Evolutionary conservation across 352 stramenopile species (phyloP).

Genomic region (Phytophthora cryptogea): DNA sequence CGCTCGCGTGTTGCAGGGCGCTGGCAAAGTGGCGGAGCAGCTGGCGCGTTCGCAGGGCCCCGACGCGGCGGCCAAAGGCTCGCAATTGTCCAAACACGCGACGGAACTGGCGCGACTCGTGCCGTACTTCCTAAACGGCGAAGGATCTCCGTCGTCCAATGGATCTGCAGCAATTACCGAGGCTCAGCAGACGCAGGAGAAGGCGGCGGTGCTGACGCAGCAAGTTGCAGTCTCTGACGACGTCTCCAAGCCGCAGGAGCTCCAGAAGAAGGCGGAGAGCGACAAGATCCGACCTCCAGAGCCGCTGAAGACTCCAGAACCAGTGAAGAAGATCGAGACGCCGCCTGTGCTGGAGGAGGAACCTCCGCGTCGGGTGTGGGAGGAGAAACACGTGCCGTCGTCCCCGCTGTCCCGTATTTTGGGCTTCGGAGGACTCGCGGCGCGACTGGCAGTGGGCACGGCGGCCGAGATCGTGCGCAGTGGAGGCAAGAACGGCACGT

Average conservation of each 20-base stretch:
- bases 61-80: slow-evolving; percentile 30
- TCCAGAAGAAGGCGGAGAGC: slow-evolving; percentile 7
- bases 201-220: slow-evolving; percentile 13
- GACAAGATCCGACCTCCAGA: background rate
- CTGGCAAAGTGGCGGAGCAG: slow-evolving; percentile 66
- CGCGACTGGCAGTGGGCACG: slow-evolving; percentile 92
- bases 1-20: slow-evolving; percentile 69
- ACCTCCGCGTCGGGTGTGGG: slow-evolving; percentile 51
- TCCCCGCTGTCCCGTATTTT: slow-evolving; percentile 94
- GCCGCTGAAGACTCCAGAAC: slow-evolving; percentile 5
- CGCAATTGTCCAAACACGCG: slow-evolving; percentile 46
- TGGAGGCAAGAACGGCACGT: slow-evolving; percentile 62
- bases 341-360: slow-evolving; percentile 15
- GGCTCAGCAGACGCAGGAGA: slow-evolving; percentile 11
- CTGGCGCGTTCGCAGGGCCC: slow-evolving; percentile 43
- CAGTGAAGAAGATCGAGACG: slow-evolving; percentile 22
- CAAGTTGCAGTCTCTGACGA: slow-evolving; percentile 1
- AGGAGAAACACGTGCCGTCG: slow-evolving; percentile 93
- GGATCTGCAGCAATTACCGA: slow-evolving; percentile 1
- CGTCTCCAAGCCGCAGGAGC: background rate
- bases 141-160: background rate
- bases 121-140: slow-evolving; percentile 47
- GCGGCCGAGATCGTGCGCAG: slow-evolving; percentile 91
- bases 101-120: slow-evolving; percentile 50
- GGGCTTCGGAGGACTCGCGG: slow-evolving; percentile 95